A percentile compares a stretch with the other conserved stretches of the same genome.
Conservation (phyloP, 345 rosid genomes). For the Camelina sativa region DNA sequence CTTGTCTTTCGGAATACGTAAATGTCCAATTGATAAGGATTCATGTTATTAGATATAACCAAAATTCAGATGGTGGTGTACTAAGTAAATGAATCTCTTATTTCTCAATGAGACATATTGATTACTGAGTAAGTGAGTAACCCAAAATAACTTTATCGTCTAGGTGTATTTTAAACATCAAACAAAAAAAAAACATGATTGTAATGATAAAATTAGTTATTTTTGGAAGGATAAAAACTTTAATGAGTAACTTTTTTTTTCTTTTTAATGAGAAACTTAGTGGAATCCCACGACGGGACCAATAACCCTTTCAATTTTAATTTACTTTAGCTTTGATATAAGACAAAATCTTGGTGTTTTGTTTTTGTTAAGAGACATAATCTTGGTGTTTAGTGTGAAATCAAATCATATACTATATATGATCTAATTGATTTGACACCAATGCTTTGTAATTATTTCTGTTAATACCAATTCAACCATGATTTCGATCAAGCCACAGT, state of each 20-base stretch:
- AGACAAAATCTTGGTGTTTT: constrained; percentile 35
- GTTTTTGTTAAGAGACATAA: constrained; percentile 23
- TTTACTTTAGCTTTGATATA: constrained; percentile 10
- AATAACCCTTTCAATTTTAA: constrained; percentile 11
- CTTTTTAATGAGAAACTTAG: constrained; percentile 11
- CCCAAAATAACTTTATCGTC: not conserved
- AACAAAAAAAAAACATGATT: not conserved
- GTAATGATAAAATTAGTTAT: not conserved
- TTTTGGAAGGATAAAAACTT: not conserved
- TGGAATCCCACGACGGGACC: constrained; percentile 35
- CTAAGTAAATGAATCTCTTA: not conserved
- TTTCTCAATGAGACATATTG: not conserved
- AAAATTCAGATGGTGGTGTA: not conserved
- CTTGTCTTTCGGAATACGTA: constrained; percentile 28
- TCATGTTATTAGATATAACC: constrained; percentile 4
- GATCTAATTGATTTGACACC: constrained; percentile 32
- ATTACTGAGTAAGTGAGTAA: not conserved
- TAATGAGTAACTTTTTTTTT: not conserved
- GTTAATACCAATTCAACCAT: constrained; percentile 27
- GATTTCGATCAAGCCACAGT: not conserved
- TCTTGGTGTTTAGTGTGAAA: constrained; percentile 36
- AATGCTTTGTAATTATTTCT: constrained; percentile 17
- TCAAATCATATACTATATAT: not conserved
- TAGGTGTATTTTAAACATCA: not conserved
- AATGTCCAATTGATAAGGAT: constrained; percentile 10